phyloP scores from a whole-genome alignment of 2,329 filamentous ascomycete species.

The Didymella pomorum region DNA sequence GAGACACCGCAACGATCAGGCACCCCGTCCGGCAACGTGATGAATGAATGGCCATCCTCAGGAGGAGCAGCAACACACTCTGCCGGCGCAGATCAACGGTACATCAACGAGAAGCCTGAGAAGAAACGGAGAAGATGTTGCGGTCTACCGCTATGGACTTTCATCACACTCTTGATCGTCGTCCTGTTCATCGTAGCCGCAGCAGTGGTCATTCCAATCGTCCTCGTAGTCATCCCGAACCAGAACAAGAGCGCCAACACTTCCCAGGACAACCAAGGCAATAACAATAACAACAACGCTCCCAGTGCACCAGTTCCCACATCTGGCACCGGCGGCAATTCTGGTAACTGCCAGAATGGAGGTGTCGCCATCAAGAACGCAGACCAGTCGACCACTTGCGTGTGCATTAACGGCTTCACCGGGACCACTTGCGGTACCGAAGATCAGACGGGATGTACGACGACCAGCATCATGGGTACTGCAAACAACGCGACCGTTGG shows the following conservation, averaged over 20 bases:
- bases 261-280: slow-evolving; percentile 32
- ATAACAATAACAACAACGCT: slow-evolving; percentile 27
- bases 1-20: slow-evolving; percentile 49
- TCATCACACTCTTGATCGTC: slow-evolving; percentile 71
- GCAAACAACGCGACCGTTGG: slow-evolving; percentile 75
- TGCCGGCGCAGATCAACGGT: slow-evolving; percentile 9
- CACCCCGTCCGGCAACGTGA: slow-evolving; percentile 41
- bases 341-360: slow-evolving; percentile 76
- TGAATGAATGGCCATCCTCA: slow-evolving; percentile 43
- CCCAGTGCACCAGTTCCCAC: slow-evolving; percentile 34
- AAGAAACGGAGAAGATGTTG: slow-evolving; percentile 73
- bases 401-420: slow-evolving; percentile 89
- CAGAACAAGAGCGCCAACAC: slow-evolving; percentile 46
- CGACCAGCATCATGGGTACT: slow-evolving; percentile 54
- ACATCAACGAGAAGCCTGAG: slow-evolving; percentile 32
- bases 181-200: slow-evolving; percentile 77
- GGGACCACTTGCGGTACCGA: slow-evolving; percentile 64
- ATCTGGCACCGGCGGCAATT: slow-evolving; percentile 25
- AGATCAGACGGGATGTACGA: slow-evolving; percentile 64
- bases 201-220: slow-evolving; percentile 80
- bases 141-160: slow-evolving; percentile 81
- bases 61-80: slow-evolving; percentile 17
- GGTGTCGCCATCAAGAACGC: slow-evolving; percentile 76
- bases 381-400: slow-evolving; percentile 75
- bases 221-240: slow-evolving; percentile 67